Conservation (phyloP, 805 yeast species). For the Metschnikowia baotianmanensis region DNA sequence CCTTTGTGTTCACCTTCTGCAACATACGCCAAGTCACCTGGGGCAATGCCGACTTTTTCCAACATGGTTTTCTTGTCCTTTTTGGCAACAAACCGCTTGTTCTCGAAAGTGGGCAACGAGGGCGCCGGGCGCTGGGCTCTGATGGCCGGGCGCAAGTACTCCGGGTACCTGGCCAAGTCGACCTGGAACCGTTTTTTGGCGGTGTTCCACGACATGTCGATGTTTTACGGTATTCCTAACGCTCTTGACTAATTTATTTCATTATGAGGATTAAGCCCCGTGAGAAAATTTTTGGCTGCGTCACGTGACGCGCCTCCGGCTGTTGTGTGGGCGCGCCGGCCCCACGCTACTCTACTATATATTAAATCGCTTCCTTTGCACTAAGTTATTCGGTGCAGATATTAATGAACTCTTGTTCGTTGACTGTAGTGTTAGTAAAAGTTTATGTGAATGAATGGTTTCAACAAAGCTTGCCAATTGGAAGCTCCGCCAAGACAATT, state of each 20-base stretch:
- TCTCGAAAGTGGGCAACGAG: slow-evolving; percentile 37
- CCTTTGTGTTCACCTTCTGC: slow-evolving; percentile 71
- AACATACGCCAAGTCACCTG: slow-evolving; percentile 77
- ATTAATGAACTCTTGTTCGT: slow-evolving; percentile 85
- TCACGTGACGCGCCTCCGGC: slow-evolving; percentile 11
- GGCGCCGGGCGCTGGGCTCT: slow-evolving; percentile 23
- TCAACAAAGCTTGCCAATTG: too few species aligned
- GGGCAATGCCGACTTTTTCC: slow-evolving; percentile 58
- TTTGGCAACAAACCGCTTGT: slow-evolving; percentile 20
- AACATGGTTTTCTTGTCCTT: slow-evolving; percentile 40
- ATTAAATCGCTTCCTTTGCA: not conserved
- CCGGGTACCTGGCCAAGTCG: slow-evolving; percentile 34
- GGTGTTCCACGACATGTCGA: slow-evolving; percentile 32
- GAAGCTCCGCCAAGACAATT: too few species aligned
- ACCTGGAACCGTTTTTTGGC: slow-evolving; percentile 36
- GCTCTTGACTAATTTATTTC: not conserved
- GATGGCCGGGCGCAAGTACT: slow-evolving; percentile 28
- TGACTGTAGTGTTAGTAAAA: slow-evolving; percentile 45
- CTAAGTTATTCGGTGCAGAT: slow-evolving; percentile 65
- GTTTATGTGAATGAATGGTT: too few species aligned
- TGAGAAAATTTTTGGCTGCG: slow-evolving; percentile 10
- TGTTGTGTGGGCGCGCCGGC: not conserved
- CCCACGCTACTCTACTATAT: not conserved
- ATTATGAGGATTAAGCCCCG: not conserved
- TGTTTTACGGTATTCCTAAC: not conserved